Evolutionary conservation across 108 stramenopile species (phyloP).

Genomic region (Epithemia pelagica): DNA sequence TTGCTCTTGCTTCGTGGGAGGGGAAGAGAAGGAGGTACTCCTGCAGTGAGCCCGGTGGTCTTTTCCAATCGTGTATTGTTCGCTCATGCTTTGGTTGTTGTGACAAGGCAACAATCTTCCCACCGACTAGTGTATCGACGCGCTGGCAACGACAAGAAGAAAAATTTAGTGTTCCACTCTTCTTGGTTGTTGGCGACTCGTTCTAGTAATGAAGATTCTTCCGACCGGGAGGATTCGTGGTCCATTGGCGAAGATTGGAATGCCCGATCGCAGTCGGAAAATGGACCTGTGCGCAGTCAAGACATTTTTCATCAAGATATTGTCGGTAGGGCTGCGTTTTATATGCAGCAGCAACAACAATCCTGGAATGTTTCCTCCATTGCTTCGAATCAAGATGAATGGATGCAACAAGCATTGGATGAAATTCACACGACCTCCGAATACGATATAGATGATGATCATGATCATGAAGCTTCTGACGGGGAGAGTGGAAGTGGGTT

Average conservation of each 20-base stretch:
- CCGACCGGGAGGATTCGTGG: neutral
- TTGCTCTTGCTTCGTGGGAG: too few species aligned
- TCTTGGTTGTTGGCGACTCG: too few species aligned
- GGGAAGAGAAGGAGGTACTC: too few species aligned
- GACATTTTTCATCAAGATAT: neutral
- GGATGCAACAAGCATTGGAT: neutral
- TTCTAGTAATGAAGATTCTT: too few species aligned
- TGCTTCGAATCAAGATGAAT: neutral
- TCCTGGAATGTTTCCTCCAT: neutral
- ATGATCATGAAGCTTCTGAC: neutral
- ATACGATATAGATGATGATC: neutral
- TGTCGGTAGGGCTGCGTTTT: neutral
- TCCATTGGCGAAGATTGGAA: neutral
- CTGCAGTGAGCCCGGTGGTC: too few species aligned
- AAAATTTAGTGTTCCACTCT: too few species aligned
- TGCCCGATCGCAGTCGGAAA: neutral
- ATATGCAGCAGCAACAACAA: neutral
- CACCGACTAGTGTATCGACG: too few species aligned
- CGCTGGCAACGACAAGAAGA: too few species aligned
- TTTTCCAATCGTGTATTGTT: too few species aligned
- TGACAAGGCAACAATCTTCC: too few species aligned
- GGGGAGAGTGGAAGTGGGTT: too few species aligned
- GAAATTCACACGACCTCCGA: neutral
- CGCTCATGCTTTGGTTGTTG: too few species aligned
- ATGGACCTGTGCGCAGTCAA: neutral